Evolutionary conservation across 768 basidiomycete genomes (phyloP).

Genomic region (Boletus insuetus): DNA sequence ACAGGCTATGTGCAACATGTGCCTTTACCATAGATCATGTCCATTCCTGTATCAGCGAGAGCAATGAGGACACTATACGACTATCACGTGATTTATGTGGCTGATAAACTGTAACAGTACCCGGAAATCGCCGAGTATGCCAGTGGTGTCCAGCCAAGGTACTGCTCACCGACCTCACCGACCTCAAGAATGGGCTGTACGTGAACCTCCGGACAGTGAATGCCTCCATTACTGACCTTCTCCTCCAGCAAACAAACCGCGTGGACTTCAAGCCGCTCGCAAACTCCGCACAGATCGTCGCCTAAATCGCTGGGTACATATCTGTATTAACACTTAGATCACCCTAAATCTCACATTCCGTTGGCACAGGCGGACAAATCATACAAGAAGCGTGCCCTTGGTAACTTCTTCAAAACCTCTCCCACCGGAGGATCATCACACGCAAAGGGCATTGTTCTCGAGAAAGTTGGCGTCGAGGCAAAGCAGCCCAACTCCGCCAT

Average conservation of each 20-base stretch:
- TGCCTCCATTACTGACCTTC: constrained; percentile 7
- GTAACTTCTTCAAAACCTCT: constrained; percentile 99
- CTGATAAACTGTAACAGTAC: constrained; percentile 43
- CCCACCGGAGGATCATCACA: constrained; percentile 99
- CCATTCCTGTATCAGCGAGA: too few relatives aligned
- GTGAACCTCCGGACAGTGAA: constrained; percentile 36
- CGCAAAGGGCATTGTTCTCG: constrained; percentile 99
- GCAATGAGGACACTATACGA: too few relatives aligned
- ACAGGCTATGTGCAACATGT: too few relatives aligned
- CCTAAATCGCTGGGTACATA: constrained; percentile 93
- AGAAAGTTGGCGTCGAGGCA: constrained; percentile 99
- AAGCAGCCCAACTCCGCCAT: constrained; percentile 99
- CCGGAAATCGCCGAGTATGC: constrained; percentile 30
- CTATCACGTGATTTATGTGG: constrained; percentile 23
- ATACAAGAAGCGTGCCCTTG: constrained; percentile 99
- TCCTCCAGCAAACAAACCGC: constrained; percentile 89
- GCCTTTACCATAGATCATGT: too few relatives aligned
- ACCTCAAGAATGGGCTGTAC: constrained; percentile 82
- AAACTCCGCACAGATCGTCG: constrained; percentile 94
- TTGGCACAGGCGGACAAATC: constrained; percentile 83
- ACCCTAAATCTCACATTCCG: constrained; percentile 13
- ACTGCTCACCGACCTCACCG: constrained; percentile 45
- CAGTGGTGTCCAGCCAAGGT: constrained; percentile 7
- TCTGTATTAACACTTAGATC: background rate
- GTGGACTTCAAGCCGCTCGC: constrained; percentile 97